Evolutionary conservation across 2,329 filamentous ascomycete species (phyloP), one percentile per base, ranked within the genome.

Genomic region (Colletotrichum musae): DNA sequence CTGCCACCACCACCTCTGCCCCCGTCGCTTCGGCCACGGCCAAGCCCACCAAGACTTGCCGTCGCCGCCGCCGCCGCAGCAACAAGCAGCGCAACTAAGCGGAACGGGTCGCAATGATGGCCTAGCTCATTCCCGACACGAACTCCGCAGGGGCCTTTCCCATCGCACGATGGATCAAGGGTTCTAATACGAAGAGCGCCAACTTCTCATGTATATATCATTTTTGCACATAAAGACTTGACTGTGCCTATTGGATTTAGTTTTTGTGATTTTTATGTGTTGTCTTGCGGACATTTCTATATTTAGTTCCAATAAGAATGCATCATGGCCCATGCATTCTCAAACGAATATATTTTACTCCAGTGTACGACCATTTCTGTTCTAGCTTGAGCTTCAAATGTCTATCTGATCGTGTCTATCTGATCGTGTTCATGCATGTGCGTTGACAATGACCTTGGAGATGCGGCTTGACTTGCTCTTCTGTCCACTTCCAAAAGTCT

Each of bases 401-500:
- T n/a, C 41, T 43, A n/a, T 43, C 13, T 43, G 5, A 15, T 15
- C 6, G 12, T 13, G 41, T 43, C 41, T 43, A 13, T 15, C 5
- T 43, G 39, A 1, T 9, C 13, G 41, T 16, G 16, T n/a, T 15
- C 15, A 36, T 36, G 32, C 9, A 10, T 10, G 7, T 10, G 32
- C 32, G 7, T 36, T 6, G 32, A 36, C 7, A n/a, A 16, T 24
- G 28, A 5, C 2, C 0, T 15, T 15, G 62, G 1, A 53, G 2
- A 36, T 72, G 64, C 6, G 64, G 47, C 41, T 77, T 75, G 18
- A 82, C 72, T 45, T 84, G 81, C 16, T 78, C 76, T 64, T 83
- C 77, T 1, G 76, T 78, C 83, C 82, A 85, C 4, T 79, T 73
- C 81, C 81, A 84, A 56, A 83, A 83, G 54, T 77, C 75, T 58